Base-by-base conservation (phyloP, 805 yeast genomes). In the Candida sakaeoensis region DNA sequence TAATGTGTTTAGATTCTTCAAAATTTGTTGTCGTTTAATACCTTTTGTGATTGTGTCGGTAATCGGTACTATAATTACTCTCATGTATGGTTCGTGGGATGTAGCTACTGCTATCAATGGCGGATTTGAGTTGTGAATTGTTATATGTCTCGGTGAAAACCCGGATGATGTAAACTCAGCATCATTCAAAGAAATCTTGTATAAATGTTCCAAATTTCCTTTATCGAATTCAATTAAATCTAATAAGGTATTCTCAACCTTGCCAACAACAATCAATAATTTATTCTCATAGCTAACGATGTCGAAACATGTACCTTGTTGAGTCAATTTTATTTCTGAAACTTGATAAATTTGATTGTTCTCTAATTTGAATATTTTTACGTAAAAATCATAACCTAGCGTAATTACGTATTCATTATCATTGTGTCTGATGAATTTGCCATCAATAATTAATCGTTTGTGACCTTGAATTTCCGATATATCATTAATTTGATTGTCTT, bases 11-110 rank as follows among this genome's bases (percentile, higher is more conserved):
- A 54, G 42, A 44, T 55, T 63, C 35, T 52, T 55, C 27, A 58
- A 25, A 37, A 54, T 59, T 43, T 55, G 65, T 43, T 50, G 53
- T 26, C 65, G 44, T 34, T 42, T 39, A 25, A 63, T 55, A 8
- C 13, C 9, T 8, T 47, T 47, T 17, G 15, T 8, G 18, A 17
- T 17, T 9, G 23, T 27, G 8, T 30, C 44, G 31, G 29, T n/a
- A n/a, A 80, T 45, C 22, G 64, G 55, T 0, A 80, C 68, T 0
- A 85, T 56, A 1, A 87, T 71, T 9, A 85, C 47, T 47, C 95
- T 59, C 85, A 85, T 77, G 51, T 70, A 83, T 3, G 96, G 96
- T 10, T 75, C 72, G 51, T 86, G 91, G 1, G 89, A 80, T 0
- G 96, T 87, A 0, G 80, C 87, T 6, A 85, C 72, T 0, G 82